Base-by-base conservation (phyloP, 345 rosid species). In the Angophora floribunda region DNA sequence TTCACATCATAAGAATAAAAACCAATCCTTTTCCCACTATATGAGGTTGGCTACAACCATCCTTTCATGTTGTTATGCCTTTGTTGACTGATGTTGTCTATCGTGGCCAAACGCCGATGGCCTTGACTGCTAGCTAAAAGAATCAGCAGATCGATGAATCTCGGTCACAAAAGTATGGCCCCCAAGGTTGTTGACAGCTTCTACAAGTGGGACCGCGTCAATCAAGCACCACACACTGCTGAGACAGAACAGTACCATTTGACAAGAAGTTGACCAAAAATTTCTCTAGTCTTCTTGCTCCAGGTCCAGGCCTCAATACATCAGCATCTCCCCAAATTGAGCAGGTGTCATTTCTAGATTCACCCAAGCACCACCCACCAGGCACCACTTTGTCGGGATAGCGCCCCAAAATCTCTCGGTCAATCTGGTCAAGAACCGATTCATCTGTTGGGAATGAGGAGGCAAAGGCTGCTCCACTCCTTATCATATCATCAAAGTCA, bases 361-460 rank as follows among this genome's bases (percentile, higher is more conserved):
- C 95, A 67, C 95, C 99, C 86, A 98, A 89, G 93, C 99, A 97
- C 99, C 99, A 98, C 63, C 99, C 99, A 84, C 99, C 99, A 44
- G 96, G 95, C 51, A 94, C 95, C 85, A 93, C 93, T 92, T 90
- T 87, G 85, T 92, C 95, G 6, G 91, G 90, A 55, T n/a, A 89
- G 87, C 97, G 95, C 63, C 91, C 92, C 87, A 98, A 89, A 91
- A 98, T 92, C 88, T 95, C 97, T 86, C 51, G 90, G 88, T 98
- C 99, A 44, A 98, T 95, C 49, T 91, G 94, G 53, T 95, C 98
- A 87, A 97, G 98, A 41, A 93, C 90, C 5, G 94, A 90, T 87
- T 93, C 97, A 70, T 95, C 94, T 41, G 13, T 70, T 75, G 52
- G 89, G 89, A 95, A 93, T 67, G 89, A 91, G 86, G 97, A 91